Evolutionary conservation across 2,329 filamentous ascomycete species (phyloP).

Genomic region (Paecilomyces sp.): DNA sequence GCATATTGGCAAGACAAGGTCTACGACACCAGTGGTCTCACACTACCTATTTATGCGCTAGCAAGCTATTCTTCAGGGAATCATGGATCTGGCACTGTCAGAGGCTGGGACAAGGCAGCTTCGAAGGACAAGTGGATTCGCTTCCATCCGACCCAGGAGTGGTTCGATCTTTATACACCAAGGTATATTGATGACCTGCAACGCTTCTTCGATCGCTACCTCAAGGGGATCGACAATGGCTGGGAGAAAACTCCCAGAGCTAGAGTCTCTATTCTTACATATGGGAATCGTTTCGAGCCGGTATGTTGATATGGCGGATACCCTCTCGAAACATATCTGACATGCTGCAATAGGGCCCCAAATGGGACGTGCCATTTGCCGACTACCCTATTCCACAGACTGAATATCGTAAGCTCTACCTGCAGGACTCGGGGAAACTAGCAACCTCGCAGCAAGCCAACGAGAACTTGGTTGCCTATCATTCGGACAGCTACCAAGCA

Average conservation of each 20-base stretch:
- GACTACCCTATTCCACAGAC: neutral
- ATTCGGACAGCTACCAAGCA: neutral
- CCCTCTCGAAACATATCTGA: neutral
- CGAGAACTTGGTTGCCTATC: neutral
- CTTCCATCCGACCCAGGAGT: neutral
- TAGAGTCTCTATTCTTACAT: no score
- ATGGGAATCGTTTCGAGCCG: neutral
- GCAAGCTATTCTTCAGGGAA: neutral
- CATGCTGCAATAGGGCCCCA: neutral
- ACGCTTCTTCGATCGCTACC: neutral
- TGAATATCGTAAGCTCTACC: neutral
- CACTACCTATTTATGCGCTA: neutral
- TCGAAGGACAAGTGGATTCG: neutral
- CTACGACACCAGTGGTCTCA: neutral
- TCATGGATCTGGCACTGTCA: neutral
- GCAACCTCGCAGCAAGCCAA: neutral
- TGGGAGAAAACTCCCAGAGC: neutral
- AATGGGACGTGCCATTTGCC: neutral
- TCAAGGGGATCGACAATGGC: neutral
- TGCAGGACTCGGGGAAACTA: neutral
- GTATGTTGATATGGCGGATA: neutral
- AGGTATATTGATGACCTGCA: neutral
- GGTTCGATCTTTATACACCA: neutral
- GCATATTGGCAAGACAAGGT: neutral
- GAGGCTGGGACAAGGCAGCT: neutral